A percentile compares a stretch with the other conserved stretches of the same genome.
Conservation (phyloP, 257 asterid species). For the Penstemon davidsonii region DNA sequence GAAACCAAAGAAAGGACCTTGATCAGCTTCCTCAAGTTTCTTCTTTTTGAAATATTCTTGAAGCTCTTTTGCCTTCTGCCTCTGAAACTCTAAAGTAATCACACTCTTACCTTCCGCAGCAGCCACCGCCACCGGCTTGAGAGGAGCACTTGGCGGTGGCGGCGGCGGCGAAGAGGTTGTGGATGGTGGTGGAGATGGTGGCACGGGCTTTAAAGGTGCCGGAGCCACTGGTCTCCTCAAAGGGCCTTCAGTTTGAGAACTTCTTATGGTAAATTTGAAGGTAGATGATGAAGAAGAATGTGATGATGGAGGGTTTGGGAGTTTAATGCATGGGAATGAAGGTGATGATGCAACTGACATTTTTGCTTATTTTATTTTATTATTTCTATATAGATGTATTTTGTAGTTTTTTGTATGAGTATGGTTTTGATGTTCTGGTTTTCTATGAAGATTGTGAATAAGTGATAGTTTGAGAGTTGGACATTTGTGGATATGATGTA, state of each 20-base stretch:
- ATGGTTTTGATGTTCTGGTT: too few species aligned
- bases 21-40: constrained; percentile 79
- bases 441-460: constrained; percentile 31
- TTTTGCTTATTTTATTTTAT: constrained; percentile 1
- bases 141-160: constrained; percentile 29
- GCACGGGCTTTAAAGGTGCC: constrained; percentile 75
- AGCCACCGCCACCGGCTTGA: constrained; percentile 45
- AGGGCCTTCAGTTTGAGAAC: constrained; percentile 88
- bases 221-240: constrained; percentile 86
- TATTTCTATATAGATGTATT: too few species aligned
- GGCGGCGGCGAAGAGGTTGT: constrained; percentile 35
- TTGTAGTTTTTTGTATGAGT: neutral
- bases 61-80: constrained; percentile 93
- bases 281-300: constrained; percentile 37
- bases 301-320: constrained; percentile 36
- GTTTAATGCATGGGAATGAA: constrained; percentile 54
- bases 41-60: constrained; percentile 91
- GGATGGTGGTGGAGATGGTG: constrained; percentile 49
- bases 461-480: constrained; percentile 32
- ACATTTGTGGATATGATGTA: constrained; percentile 41
- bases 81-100: constrained; percentile 85
- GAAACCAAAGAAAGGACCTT: constrained; percentile 95
- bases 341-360: constrained; percentile 72
- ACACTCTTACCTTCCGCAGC: constrained; percentile 46
- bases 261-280: constrained; percentile 60